These are phyloP conservation scores for Helianthus tuberosus DNA, from an alignment of 129 eudicot species.

Conservation along the genomic window DNA sequence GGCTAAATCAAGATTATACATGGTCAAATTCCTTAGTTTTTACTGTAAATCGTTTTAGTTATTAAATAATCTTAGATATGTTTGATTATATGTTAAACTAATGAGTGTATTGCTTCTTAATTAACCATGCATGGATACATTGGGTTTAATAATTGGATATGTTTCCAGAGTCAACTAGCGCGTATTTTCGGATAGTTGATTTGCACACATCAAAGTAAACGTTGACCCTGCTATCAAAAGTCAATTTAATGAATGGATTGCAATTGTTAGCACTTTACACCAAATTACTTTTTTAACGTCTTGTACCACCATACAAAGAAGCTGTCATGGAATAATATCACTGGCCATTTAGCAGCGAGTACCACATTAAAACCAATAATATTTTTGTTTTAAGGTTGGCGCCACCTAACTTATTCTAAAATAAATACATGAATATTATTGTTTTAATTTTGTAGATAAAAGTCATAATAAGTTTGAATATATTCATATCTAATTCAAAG, in stretches of 20 bases:
- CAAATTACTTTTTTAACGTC: not conserved
- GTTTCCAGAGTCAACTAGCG: not conserved
- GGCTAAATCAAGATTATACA: too few relatives aligned
- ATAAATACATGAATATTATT: not conserved
- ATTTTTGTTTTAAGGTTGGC: conserved; percentile 12
- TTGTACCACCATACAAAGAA: not conserved
- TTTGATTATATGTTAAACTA: too few relatives aligned
- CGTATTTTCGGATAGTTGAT: conserved; percentile 3
- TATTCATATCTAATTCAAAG: too few relatives aligned
- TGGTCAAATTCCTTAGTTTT: too few relatives aligned
- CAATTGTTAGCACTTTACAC: not conserved
- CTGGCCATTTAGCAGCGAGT: conserved; percentile 16
- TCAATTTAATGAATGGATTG: conserved; percentile 6
- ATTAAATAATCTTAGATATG: too few relatives aligned
- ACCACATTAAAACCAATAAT: not conserved
- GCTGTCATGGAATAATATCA: not conserved
- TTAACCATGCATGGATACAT: not conserved
- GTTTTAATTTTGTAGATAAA: too few relatives aligned
- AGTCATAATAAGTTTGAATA: too few relatives aligned
- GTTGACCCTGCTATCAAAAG: conserved; percentile 16
- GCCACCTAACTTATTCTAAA: not conserved
- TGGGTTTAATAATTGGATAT: not conserved
- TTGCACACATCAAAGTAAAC: conserved; percentile 21
- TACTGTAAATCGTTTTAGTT: not conserved
- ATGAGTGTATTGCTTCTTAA: not conserved